Conservation (phyloP, 352 stramenopile genomes). For the Phytophthora constricta region DNA sequence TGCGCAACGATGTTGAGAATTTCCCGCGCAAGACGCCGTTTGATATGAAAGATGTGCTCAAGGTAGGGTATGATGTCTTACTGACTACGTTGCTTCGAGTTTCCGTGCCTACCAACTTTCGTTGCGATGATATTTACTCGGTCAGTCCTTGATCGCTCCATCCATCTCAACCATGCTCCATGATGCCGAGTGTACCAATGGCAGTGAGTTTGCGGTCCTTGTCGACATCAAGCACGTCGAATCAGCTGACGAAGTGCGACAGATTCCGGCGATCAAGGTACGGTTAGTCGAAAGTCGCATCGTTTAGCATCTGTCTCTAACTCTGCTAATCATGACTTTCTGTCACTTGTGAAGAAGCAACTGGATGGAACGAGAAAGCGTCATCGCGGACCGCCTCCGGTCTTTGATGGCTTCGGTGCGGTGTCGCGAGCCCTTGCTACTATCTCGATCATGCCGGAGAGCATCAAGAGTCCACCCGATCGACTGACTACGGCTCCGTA, state of each 20-base stretch:
- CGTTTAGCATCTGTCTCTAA: conserved; percentile 5
- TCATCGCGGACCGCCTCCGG: conserved; percentile 57
- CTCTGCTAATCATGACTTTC: neutral
- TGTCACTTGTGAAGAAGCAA: conserved; percentile 46
- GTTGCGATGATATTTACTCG: conserved; percentile 3
- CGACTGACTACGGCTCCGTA: conserved; percentile 45
- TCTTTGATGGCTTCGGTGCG: conserved; percentile 82
- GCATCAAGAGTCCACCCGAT: conserved; percentile 63
- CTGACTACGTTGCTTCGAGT: neutral
- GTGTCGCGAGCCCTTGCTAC: conserved; percentile 67
- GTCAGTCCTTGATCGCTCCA: conserved; percentile 51
- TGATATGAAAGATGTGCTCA: conserved; percentile 84
- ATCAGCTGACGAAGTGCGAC: conserved; percentile 74
- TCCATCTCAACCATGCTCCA: conserved; percentile 55
- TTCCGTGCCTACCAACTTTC: conserved; percentile 2
- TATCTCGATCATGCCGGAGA: conserved; percentile 54
- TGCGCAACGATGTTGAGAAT: conserved; percentile 42
- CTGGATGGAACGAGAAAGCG: conserved; percentile 73
- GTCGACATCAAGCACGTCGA: conserved; percentile 75
- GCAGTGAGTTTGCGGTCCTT: conserved; percentile 72
- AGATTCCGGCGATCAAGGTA: conserved; percentile 82
- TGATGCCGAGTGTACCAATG: conserved; percentile 56
- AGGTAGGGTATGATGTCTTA: conserved; percentile 41
- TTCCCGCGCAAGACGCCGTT: conserved; percentile 49
- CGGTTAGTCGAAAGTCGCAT: neutral